These are phyloP conservation scores for Alliaria petiolata DNA, from an alignment of 345 rosid species.

Conservation along the genomic window DNA sequence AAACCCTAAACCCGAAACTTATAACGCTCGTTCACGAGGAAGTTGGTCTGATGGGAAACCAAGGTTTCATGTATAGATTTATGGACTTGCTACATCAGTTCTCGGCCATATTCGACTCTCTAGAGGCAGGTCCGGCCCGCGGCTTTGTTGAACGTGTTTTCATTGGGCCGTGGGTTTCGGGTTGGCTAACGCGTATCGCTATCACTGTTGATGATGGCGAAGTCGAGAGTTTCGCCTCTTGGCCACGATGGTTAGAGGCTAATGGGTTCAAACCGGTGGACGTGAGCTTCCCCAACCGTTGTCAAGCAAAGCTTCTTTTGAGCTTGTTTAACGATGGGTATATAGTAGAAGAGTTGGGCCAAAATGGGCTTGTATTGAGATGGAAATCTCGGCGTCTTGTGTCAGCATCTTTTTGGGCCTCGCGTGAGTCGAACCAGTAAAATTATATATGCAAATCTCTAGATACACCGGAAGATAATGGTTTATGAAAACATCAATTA, in stretches of 20 bases:
- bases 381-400: constrained; percentile 85
- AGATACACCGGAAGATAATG: neutral
- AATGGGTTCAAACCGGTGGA: constrained; percentile 43
- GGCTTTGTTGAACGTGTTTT: constrained; percentile 66
- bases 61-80: constrained; percentile 61
- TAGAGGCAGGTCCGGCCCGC: constrained; percentile 66
- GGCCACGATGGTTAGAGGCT: constrained; percentile 50
- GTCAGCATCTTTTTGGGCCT: constrained; percentile 76
- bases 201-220: constrained; percentile 28
- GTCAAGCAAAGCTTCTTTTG: constrained; percentile 77
- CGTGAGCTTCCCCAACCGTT: constrained; percentile 75
- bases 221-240: constrained; percentile 30
- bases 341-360: constrained; percentile 58
- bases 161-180: constrained; percentile 60
- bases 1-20: constrained; percentile 50
- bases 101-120: constrained; percentile 78
- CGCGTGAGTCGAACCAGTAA: constrained; percentile 38
- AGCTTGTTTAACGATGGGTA: constrained; percentile 80
- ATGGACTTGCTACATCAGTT: constrained; percentile 83
- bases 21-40: constrained; percentile 73
- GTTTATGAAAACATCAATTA: neutral
- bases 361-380: constrained; percentile 60
- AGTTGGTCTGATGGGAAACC: constrained; percentile 43
- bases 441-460: neutral
- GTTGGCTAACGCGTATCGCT: constrained; percentile 53